A percentile compares a stretch with the other conserved stretches of the same genome.
Evolutionary conservation across 768 basidiomycete species (phyloP).

Genomic region (Paxillus involutus): DNA sequence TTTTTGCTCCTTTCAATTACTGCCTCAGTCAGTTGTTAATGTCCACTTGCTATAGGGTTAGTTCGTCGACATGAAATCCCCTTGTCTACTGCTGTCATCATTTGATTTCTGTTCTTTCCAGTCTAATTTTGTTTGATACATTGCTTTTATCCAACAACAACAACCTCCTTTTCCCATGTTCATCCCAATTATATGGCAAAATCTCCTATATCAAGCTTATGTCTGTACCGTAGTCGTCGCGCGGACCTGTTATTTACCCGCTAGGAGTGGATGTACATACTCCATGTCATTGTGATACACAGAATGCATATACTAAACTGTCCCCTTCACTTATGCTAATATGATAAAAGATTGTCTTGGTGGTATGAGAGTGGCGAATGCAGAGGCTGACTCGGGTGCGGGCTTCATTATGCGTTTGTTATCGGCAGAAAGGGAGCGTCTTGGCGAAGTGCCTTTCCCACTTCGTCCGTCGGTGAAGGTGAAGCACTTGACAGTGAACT

Average conservation of each 20-base stretch:
- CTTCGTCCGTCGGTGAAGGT: constrained; percentile 7
- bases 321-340: not conserved
- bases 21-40: constrained; percentile 14
- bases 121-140: constrained; percentile 3
- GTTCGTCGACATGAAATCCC: constrained; percentile 14
- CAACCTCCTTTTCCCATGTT: not conserved
- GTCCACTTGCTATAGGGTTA: constrained; percentile 21
- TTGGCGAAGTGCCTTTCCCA: not conserved
- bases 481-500: constrained; percentile 3
- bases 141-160: constrained; percentile 3
- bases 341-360: not conserved
- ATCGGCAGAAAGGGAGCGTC: constrained; percentile 6
- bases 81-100: constrained; percentile 17
- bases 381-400: too few species aligned
- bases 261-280: constrained; percentile 31
- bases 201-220: constrained; percentile 20
- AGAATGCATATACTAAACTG: constrained; percentile 3
- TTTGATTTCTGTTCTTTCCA: constrained; percentile 9
- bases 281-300: constrained; percentile 1
- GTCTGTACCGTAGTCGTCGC: constrained; percentile 30
- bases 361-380: not conserved
- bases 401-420: not conserved
- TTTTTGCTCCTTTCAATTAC: not conserved
- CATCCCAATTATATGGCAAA: constrained; percentile 25
- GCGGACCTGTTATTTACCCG: constrained; percentile 18